Evolutionary conservation across 495 filamentous ascomycete genomes (phyloP).

Genomic region (Podospora conica): DNA sequence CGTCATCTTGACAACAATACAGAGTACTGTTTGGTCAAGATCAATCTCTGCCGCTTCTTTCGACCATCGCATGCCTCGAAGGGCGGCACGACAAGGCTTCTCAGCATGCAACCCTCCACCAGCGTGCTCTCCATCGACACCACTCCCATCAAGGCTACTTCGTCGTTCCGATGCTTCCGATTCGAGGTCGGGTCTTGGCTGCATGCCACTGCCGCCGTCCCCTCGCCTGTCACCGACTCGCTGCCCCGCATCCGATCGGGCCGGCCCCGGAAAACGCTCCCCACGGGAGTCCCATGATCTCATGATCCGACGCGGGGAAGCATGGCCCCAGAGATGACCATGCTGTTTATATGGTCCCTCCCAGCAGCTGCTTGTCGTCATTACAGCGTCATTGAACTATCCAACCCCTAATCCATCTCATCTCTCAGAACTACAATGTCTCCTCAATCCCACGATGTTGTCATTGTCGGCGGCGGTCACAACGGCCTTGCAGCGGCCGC

Average conservation of each 20-base stretch:
- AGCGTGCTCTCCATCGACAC: not conserved
- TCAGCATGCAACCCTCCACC: too few species aligned
- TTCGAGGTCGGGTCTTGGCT: not conserved
- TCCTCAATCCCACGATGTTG: not conserved
- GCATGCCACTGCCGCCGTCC: not conserved
- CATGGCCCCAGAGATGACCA: not conserved
- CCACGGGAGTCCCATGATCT: too few species aligned
- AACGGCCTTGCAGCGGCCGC: not conserved
- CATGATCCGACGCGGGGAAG: not conserved
- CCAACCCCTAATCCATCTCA: too few species aligned
- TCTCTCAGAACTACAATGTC: too few species aligned
- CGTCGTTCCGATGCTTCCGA: not conserved
- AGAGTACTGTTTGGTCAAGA: too few species aligned
- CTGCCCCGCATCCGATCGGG: not conserved
- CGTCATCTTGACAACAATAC: too few species aligned
- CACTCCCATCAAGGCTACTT: not conserved
- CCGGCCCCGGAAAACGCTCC: not conserved
- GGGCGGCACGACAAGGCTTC: too few species aligned
- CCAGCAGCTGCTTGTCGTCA: too few species aligned
- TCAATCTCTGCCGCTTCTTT: too few species aligned
- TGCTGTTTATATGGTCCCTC: too few species aligned
- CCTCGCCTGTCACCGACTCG: not conserved
- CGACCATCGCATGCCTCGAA: too few species aligned
- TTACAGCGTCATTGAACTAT: not conserved
- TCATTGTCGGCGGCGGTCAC: constrained; percentile 2